Percentiles rank a stretch among this genome's conserved stretches.
These are phyloP conservation scores for Mortierella hygrophila DNA, from an alignment of 192 early-diverging fungal genomes.

Conservation along the genomic window DNA sequence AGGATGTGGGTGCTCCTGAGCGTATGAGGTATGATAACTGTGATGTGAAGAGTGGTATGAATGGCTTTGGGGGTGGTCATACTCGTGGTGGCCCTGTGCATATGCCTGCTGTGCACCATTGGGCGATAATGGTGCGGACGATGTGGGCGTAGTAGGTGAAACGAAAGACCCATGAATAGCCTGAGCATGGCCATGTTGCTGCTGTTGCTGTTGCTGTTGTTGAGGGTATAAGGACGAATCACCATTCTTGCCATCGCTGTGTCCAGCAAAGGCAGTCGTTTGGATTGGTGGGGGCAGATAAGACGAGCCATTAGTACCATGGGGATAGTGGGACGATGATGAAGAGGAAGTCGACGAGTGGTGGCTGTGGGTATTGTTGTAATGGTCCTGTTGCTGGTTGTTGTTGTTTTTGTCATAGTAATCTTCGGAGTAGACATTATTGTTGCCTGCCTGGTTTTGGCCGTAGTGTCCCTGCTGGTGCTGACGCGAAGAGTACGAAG, in stretches of 20 bases:
- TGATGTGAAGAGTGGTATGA: constrained; percentile 23
- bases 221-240: constrained; percentile 6
- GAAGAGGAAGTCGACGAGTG: constrained; percentile 24
- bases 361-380: constrained; percentile 20
- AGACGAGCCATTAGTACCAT: constrained; percentile 16
- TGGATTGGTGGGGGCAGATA: constrained; percentile 37
- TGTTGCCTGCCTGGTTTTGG: constrained; percentile 12
- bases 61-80: constrained; percentile 30
- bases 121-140: constrained; percentile 18
- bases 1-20: constrained; percentile 42
- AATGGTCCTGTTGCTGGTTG: constrained; percentile 14
- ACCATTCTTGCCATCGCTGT: constrained; percentile 15
- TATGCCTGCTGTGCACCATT: constrained; percentile 21
- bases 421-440: constrained; percentile 15
- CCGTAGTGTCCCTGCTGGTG: constrained; percentile 27
- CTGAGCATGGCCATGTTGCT: constrained; percentile 14
- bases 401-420: constrained; percentile 28
- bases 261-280: constrained; percentile 14
- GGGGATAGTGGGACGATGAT: constrained; percentile 26
- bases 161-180: constrained; percentile 6
- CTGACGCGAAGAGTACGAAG: constrained; percentile 14
- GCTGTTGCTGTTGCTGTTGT: constrained; percentile 2
- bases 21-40: constrained; percentile 21
- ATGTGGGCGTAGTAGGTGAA: constrained; percentile 15
- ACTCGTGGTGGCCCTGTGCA: constrained; percentile 23